Base-by-base conservation (phyloP, 2,329 filamentous ascomycete genomes). In the Fusarium equiseti region DNA sequence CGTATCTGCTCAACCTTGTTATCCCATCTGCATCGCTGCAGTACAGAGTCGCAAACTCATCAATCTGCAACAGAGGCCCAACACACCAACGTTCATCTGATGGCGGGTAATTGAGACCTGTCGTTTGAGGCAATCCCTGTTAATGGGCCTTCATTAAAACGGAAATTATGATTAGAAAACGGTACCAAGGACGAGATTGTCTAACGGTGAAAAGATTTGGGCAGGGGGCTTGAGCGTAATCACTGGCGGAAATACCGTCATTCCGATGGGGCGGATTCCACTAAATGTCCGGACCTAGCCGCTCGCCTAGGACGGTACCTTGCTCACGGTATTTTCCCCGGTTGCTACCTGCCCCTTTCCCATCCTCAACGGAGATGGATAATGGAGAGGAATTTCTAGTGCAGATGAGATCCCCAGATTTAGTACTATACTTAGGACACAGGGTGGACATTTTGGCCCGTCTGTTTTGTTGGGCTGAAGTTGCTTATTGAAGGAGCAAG, bases 181-280 rank as follows among this genome's bases (percentile, higher is more conserved):
- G 35, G 35, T n/a, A 44, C 20, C 13, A 44, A 44, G 42, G 42
- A 44, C 32, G 18, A 26, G 26, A 42, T 42, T 42, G 16, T 44
- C 42, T 42, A 42, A 24, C n/a, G 13, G 22, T 24, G 29, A 35
- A 24, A 10, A 35, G 4, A 24, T 24, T 12, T 18, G 18, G 16
- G 11, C 32, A 16, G 24, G 24, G 32, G 49, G 24, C 18, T 42
- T 16, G 22, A 44, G 42, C 42, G 42, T 44, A 44, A 18, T 35
- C 32, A 52, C 32, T 52, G 49, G 49, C 49, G 49, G 49, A 52
- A 52, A 40, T 52, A 40, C 22, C 15, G 8, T 51, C 31, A 12
- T 35, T 51, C 48, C 22, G 48, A 51, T 32, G 32, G 32, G 18
- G 24, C 32, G 13, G 24, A 27, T 40, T 35, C 32, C 49, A 11